phyloP scores from a whole-genome alignment of 768 basidiomycete species.

The Suillus bovinus region DNA sequence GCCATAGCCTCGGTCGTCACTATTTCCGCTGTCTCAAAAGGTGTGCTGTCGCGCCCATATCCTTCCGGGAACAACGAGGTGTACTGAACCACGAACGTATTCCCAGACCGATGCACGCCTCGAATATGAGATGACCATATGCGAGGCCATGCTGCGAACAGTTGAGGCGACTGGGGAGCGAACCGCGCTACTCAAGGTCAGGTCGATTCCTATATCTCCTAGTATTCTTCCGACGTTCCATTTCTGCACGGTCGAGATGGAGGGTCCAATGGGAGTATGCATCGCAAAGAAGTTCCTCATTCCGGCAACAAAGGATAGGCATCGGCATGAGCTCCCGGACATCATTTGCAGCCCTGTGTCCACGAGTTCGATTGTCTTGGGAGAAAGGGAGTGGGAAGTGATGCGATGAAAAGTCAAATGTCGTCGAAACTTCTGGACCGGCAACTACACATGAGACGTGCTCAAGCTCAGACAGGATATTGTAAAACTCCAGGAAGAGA shows the following conservation, averaged over 20 bases:
- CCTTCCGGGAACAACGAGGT: slow-evolving; percentile 37
- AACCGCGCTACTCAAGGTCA: too few species aligned
- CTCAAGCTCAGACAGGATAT: background rate
- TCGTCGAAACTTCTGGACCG: background rate
- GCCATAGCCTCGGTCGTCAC: slow-evolving; percentile 9
- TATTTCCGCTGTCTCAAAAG: slow-evolving; percentile 27
- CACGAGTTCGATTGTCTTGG: background rate
- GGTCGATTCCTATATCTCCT: too few species aligned
- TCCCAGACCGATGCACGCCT: slow-evolving; percentile 19
- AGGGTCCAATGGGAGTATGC: too few species aligned
- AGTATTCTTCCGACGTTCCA: too few species aligned
- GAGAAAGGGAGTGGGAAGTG: too few species aligned
- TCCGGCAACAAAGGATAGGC: background rate
- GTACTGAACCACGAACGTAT: slow-evolving; percentile 21
- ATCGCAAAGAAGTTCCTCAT: too few species aligned
- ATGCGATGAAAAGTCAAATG: too few species aligned
- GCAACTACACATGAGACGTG: background rate
- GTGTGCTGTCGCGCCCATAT: slow-evolving; percentile 37
- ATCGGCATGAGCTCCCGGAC: background rate
- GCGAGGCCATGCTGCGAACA: slow-evolving; percentile 35
- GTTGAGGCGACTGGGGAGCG: slow-evolving; percentile 12
- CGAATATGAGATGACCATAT: slow-evolving; percentile 41
- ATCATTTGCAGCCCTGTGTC: background rate
- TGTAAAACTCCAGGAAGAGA: background rate
- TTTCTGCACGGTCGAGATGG: too few species aligned